phyloP scores from a whole-genome alignment of 176 grass and related monocot species.

The Oryza coarctata region DNA sequence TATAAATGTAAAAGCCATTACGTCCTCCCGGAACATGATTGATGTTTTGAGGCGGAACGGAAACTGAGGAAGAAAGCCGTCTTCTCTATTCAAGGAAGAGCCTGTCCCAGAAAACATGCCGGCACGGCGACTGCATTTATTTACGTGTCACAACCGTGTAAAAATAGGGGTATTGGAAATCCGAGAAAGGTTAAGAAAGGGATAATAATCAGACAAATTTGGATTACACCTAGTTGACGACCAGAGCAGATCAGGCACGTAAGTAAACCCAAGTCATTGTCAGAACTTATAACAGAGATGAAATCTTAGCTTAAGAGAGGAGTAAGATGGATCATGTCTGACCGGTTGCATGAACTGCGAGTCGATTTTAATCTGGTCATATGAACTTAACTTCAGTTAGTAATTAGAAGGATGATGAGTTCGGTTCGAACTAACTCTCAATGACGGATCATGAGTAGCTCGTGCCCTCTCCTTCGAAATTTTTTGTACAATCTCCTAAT shows the following conservation, averaged over 20 bases:
- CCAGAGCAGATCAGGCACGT: background rate
- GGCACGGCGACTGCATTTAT: constrained; percentile 12
- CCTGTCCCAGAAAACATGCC: background rate
- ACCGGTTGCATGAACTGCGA: background rate
- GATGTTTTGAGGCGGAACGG: background rate
- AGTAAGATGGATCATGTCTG: background rate
- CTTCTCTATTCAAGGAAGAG: background rate
- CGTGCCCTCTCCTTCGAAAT: background rate
- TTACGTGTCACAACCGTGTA: background rate
- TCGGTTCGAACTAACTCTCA: background rate
- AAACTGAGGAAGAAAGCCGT: background rate
- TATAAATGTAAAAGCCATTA: background rate
- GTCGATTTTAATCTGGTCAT: background rate
- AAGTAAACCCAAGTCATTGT: background rate
- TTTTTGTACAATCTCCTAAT: background rate
- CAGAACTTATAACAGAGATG: background rate
- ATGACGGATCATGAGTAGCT: constrained; percentile 25
- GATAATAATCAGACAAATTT: background rate
- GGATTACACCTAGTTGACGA: background rate
- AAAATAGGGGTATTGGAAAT: background rate
- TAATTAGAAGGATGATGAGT: constrained; percentile 20
- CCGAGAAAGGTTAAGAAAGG: background rate
- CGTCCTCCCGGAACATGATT: background rate
- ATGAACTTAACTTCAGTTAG: background rate
- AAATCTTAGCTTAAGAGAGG: background rate